Percentiles rank a stretch among this genome's conserved stretches.
Conservation (phyloP, 1,139 yeast genomes). For the Hansenula lynferdii region DNA sequence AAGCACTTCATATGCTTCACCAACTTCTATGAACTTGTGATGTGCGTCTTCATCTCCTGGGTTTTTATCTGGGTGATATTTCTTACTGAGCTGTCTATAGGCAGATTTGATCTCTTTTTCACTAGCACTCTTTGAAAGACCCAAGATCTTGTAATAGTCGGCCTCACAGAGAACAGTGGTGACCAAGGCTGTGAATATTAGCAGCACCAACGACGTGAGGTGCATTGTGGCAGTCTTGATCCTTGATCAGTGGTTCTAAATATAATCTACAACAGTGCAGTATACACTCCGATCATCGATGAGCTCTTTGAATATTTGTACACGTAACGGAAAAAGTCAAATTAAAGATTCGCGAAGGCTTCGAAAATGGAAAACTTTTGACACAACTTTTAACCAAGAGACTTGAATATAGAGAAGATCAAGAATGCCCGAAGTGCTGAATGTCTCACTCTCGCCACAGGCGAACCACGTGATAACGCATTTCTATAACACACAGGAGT, state of each 20-base stretch:
- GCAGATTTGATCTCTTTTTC: conserved; percentile 87
- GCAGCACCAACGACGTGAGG: not conserved
- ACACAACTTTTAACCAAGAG: not conserved
- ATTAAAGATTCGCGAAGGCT: not conserved
- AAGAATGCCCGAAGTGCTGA: conserved; percentile 78
- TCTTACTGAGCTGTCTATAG: conserved; percentile 76
- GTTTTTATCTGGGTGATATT: conserved; percentile 94
- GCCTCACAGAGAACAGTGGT: conserved; percentile 11
- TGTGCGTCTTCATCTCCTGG: conserved; percentile 78
- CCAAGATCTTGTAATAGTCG: conserved; percentile 52
- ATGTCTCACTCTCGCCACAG: conserved; percentile 62
- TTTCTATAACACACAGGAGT: conserved; percentile 78
- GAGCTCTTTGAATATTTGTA: too few relatives aligned
- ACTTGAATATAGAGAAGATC: too few relatives aligned
- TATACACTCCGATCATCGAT: not conserved
- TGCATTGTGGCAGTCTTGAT: not conserved
- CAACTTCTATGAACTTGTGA: conserved; percentile 81
- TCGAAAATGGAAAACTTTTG: not conserved
- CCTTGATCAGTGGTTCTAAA: too few relatives aligned
- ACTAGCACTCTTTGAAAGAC: conserved; percentile 60
- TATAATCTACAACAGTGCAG: too few relatives aligned
- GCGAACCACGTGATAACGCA: conserved; percentile 76
- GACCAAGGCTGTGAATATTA: not conserved
- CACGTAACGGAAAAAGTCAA: too few relatives aligned
- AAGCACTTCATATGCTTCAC: conserved; percentile 90